Evolutionary conservation across 805 yeast species (phyloP), one percentile per base, ranked within the genome.

Genomic region (Saturnispora zaruensis): DNA sequence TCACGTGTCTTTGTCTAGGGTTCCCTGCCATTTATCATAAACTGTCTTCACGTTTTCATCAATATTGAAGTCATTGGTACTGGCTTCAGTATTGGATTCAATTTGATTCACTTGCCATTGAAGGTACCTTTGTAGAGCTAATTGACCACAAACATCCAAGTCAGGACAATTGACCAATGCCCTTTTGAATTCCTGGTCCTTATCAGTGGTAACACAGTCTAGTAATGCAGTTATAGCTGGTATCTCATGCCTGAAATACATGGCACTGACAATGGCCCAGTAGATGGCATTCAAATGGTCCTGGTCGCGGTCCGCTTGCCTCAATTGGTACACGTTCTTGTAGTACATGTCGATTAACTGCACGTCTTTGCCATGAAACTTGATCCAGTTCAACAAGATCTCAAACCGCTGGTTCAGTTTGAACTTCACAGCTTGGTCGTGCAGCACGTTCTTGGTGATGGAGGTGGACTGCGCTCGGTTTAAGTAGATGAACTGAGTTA

Each of bases 311-410:
- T n/a, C 33, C 20, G 65, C 64, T n/a, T 62, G 58, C 23, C 63
- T 45, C 16, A 55, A 32, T n/a, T 51, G 53, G 46, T 73, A 67
- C 40, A 73, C 62, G 28, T 75, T 62, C 50, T 68, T 69, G 60
- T 73, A 77, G 37, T 70, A 58, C 43, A 71, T 76, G 50, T 73
- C 74, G 21, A 76, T 65, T 21, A 74, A 56, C 25, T 62, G 57
- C 51, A 74, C 48, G 50, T 69, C 73, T 5, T 77, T 72, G 1
- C 71, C 66, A 28, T 28, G 44, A 21, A 73, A 66, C 51, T 69
- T 74, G 46, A 77, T 61, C 48, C 76, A 60, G 30, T 72, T 62
- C 24, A 76, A 49, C 21, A 73, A 52, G 4, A 66, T 43, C 36
- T 57, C 59, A 52, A 66, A 63, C 18, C 52, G 26, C 8, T 26